These are phyloP conservation scores for Elsinoe necatrix DNA, from an alignment of 2,329 filamentous ascomycete species.

Conservation along the genomic window DNA sequence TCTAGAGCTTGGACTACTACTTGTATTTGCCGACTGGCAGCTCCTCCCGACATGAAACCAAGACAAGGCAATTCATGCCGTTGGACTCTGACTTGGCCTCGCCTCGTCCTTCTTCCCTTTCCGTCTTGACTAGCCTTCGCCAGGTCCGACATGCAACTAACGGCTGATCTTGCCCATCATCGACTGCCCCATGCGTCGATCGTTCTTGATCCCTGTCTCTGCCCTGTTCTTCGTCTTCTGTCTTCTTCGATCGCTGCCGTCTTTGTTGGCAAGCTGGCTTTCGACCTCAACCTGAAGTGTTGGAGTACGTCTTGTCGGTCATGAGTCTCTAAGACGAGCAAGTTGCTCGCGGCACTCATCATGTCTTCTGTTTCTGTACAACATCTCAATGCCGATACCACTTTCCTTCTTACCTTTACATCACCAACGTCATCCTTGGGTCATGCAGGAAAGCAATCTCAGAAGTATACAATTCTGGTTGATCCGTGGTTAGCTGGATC, in stretches of 20 bases:
- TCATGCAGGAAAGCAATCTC: not conserved
- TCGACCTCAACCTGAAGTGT: slow-evolving; percentile 8
- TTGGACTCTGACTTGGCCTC: slow-evolving; percentile 2
- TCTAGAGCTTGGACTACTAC: not conserved
- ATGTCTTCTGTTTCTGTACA: slow-evolving; percentile 59
- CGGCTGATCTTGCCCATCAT: slow-evolving; percentile 12
- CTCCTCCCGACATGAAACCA: slow-evolving; percentile 3
- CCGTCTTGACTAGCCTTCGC: slow-evolving; percentile 4
- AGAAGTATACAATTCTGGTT: slow-evolving; percentile 57
- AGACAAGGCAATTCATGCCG: slow-evolving; percentile 14
- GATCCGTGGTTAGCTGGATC: slow-evolving; percentile 62
- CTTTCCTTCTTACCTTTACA: slow-evolving; percentile 56
- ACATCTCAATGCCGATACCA: slow-evolving; percentile 56
- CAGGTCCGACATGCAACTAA: slow-evolving; percentile 8
- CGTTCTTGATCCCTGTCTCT: slow-evolving; percentile 3
- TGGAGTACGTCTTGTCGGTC: not conserved
- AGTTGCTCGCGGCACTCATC: slow-evolving; percentile 2
- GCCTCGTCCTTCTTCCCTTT: slow-evolving; percentile 12
- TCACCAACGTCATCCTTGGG: slow-evolving; percentile 39
- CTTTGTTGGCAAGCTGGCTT: not conserved
- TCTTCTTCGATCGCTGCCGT: not conserved
- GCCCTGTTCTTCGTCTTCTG: not conserved
- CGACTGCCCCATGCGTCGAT: not conserved
- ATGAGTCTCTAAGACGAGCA: not conserved
- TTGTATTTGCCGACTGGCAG: not conserved